These are phyloP conservation scores for Penicillium sp. DNA, from an alignment of 2,329 filamentous ascomycete genomes.

Conservation along the genomic window DNA sequence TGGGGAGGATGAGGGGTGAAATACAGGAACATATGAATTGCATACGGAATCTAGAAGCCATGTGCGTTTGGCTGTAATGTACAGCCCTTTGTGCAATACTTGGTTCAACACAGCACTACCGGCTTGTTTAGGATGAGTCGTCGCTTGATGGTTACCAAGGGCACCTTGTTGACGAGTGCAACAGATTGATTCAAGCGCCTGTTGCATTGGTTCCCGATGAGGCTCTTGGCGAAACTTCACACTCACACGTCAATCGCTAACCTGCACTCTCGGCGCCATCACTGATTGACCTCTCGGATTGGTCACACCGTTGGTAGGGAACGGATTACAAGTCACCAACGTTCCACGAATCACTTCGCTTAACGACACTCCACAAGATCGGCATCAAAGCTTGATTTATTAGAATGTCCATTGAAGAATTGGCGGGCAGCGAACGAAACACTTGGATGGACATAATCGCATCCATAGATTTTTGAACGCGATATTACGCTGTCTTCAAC, in stretches of 20 bases:
- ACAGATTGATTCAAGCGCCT: background rate
- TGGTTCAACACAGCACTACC: background rate
- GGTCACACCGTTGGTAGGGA: background rate
- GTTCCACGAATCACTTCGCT: background rate
- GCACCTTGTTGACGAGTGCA: background rate
- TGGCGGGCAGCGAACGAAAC: background rate
- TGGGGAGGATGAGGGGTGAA: constrained; percentile 7
- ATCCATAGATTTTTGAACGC: background rate
- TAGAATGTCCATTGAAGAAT: background rate
- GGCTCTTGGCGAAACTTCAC: background rate
- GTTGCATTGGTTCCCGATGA: background rate
- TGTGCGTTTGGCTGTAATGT: background rate
- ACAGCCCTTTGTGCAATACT: background rate
- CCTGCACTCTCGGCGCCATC: background rate
- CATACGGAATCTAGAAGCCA: background rate
- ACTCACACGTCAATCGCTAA: background rate
- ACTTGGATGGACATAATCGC: background rate
- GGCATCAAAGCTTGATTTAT: background rate
- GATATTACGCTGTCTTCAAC: background rate
- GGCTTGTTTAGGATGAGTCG: background rate
- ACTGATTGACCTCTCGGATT: no score
- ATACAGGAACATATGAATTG: background rate
- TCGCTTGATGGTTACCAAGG: background rate
- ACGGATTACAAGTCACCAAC: background rate
- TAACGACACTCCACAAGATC: background rate